A percentile compares a stretch with the other conserved stretches of the same genome.
Conservation (phyloP, 2,329 filamentous ascomycete species). For the Zasmidium cellare region DNA sequence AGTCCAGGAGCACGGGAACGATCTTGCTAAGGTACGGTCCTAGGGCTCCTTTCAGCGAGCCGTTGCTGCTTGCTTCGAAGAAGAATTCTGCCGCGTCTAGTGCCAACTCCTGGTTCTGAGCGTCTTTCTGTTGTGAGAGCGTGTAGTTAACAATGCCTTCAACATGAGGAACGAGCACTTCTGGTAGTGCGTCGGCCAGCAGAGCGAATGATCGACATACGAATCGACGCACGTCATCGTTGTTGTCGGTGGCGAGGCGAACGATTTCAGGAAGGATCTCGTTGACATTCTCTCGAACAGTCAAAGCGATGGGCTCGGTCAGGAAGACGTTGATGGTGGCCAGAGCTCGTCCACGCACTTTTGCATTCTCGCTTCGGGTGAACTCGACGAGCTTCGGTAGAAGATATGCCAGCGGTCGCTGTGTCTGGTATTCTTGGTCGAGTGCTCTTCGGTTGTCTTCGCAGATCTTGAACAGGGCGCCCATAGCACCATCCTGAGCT, state of each 20-base stretch:
- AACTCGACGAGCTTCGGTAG: constrained; percentile 90
- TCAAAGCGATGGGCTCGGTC: constrained; percentile 68
- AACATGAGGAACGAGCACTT: constrained; percentile 88
- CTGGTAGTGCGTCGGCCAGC: constrained; percentile 84
- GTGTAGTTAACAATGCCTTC: constrained; percentile 89
- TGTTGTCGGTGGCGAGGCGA: constrained; percentile 72
- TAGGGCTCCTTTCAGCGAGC: constrained; percentile 72
- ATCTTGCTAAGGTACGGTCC: constrained; percentile 79
- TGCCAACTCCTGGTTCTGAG: constrained; percentile 82
- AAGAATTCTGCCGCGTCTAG: constrained; percentile 97
- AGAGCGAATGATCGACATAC: constrained; percentile 93
- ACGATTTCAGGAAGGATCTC: constrained; percentile 81
- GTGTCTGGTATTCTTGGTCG: constrained; percentile 83
- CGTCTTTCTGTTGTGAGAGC: constrained; percentile 78
- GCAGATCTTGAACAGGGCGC: constrained; percentile 90
- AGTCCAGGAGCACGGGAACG: constrained; percentile 84
- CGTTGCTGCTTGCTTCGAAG: constrained; percentile 88
- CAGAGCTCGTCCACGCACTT: constrained; percentile 77
- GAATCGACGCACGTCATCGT: constrained; percentile 81
- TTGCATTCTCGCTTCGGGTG: constrained; percentile 71
- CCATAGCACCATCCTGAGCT: constrained; percentile 90
- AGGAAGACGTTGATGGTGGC: constrained; percentile 91
- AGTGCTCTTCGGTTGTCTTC: constrained; percentile 90
- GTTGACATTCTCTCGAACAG: constrained; percentile 78
- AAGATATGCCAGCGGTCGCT: constrained; percentile 82